Conservation (phyloP, 2,329 filamentous ascomycete species). For the Trichoderma sp. region DNA sequence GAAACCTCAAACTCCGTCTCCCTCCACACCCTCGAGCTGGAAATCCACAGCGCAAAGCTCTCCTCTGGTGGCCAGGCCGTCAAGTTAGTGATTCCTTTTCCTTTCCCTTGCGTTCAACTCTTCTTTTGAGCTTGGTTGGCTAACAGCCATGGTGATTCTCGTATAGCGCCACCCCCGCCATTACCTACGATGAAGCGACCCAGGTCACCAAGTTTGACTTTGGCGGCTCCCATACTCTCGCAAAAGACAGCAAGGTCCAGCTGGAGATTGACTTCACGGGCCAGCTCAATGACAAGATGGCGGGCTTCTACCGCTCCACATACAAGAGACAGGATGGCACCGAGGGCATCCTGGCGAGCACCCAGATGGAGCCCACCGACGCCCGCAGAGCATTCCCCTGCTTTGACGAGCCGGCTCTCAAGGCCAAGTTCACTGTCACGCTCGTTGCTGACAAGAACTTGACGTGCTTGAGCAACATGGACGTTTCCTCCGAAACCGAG, state of each 20-base stretch:
- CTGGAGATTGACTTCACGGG: constrained; percentile 66
- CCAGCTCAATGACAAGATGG: constrained; percentile 89
- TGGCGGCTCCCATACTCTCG: constrained; percentile 59
- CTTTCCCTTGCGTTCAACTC: neutral
- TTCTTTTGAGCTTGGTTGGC: neutral
- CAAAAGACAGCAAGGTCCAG: constrained; percentile 74
- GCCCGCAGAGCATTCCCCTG: constrained; percentile 91
- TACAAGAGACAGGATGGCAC: constrained; percentile 82
- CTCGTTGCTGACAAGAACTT: constrained; percentile 86
- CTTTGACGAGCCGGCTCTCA: constrained; percentile 93
- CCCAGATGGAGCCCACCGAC: constrained; percentile 96
- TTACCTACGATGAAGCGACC: constrained; percentile 74
- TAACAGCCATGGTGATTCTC: neutral
- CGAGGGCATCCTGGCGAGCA: constrained; percentile 81
- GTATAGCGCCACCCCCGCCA: constrained; percentile 38
- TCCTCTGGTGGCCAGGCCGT: constrained; percentile 52
- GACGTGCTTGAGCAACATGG: constrained; percentile 97
- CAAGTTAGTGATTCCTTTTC: constrained; percentile 38
- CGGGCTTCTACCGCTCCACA: constrained; percentile 93
- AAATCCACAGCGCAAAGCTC: constrained; percentile 67
- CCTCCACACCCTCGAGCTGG: constrained; percentile 83
- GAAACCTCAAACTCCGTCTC: constrained; percentile 84
- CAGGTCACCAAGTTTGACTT: constrained; percentile 85
- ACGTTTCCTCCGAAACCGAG: constrained; percentile 77
- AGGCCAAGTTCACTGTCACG: constrained; percentile 89